Base-by-base conservation (phyloP, 1,139 yeast species). In the Candida sanyaensis region DNA sequence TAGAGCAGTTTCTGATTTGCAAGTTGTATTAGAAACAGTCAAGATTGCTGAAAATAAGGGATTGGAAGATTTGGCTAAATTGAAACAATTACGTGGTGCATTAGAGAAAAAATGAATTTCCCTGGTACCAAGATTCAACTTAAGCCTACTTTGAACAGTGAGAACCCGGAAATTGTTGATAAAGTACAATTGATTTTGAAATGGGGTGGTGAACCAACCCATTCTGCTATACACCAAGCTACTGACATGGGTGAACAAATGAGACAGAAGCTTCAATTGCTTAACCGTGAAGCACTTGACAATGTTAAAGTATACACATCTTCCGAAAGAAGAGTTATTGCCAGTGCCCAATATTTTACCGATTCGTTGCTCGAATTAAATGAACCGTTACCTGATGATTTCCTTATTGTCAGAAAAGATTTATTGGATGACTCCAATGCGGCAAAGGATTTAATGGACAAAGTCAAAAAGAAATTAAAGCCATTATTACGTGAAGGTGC, bases 141-240 rank as follows among this genome's bases (percentile, higher is more conserved):
- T 58, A 95, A 95, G 64, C 99, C 99, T 0, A 83, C 96, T 5
- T 65, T 91, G 46, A 80, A 81, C 57, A 71, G 75, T 7, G 86
- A 81, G 37, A 75, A 71, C 47, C 80, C 82, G 8, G 92, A 87
- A 44, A 45, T 64, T 5, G 96, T 93, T 17, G 98, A 92, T 55
- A 95, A 95, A 62, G 97, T 93, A 23, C 99, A 95, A 67, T 84
- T 95, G 54, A 95, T 93, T 54, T 75, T 93, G 59, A 95, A 95
- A 65, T 95, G 99, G 99, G 99, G 99, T 58, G 99, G 99, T 55
- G 99, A 95, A 66, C 97, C 99, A 8, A 95, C 99, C 1, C 99
- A 95, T 65, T 91, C 98, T 8, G 98, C 99, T 1, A 81, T 86
- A 51, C 88, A 90, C 64, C 99, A 95, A 70, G 96, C 97, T 1